Conservation (phyloP, 2,329 filamentous ascomycete genomes). For the Didymellaceae sp. region DNA sequence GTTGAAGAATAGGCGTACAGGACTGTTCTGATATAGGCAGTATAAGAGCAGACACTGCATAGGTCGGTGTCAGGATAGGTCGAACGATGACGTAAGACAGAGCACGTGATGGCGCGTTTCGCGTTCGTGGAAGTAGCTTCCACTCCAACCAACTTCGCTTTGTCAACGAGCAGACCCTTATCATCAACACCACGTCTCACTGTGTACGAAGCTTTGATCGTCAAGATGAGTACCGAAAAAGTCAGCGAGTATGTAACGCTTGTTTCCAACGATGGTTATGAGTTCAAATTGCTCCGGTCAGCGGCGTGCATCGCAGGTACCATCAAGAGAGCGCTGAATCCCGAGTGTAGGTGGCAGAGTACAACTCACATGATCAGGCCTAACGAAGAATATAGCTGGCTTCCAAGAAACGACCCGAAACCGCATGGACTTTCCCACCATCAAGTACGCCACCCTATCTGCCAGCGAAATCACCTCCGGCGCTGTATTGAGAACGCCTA, state of each 20-base stretch:
- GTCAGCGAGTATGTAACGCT: conserved; percentile 76
- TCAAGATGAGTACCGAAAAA: conserved; percentile 30
- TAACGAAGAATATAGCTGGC: conserved; percentile 54
- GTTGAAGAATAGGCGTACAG: too few relatives aligned
- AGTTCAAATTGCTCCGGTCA: conserved; percentile 76
- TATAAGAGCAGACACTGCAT: too few relatives aligned
- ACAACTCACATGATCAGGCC: neutral
- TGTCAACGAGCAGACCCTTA: neutral
- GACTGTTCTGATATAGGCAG: too few relatives aligned
- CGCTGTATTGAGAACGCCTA: neutral
- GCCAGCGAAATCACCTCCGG: too few relatives aligned
- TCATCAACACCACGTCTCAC: neutral
- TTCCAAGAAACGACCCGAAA: conserved; percentile 71
- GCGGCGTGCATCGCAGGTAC: conserved; percentile 73
- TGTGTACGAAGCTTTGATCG: neutral
- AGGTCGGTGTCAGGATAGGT: too few relatives aligned
- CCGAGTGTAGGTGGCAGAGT: conserved; percentile 61
- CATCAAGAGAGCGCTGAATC: conserved; percentile 77
- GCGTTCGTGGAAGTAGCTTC: neutral
- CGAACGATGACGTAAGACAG: conserved; percentile 1
- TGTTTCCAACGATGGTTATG: conserved; percentile 75
- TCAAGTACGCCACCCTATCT: conserved; percentile 64
- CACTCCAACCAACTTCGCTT: neutral
- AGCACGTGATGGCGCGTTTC: conserved; percentile 13
- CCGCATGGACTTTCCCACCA: conserved; percentile 72